Evolutionary conservation across 2,329 filamentous ascomycete species (phyloP).

Genomic region (Coniochaeta sp.): DNA sequence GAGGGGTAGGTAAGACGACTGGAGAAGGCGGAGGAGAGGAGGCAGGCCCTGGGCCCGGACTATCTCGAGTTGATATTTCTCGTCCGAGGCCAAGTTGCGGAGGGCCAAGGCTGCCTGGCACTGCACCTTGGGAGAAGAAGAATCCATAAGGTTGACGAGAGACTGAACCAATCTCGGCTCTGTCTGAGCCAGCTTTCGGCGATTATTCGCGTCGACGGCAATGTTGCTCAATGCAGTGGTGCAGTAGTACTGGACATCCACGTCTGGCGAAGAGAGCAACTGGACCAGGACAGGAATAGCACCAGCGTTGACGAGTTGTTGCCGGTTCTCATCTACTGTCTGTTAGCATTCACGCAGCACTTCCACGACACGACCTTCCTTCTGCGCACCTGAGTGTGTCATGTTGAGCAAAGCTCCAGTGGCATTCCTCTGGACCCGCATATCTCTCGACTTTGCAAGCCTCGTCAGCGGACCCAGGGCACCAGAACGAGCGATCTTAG

Average conservation of each 20-base stretch:
- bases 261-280: constrained; percentile 83
- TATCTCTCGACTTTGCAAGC: constrained; percentile 93
- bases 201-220: constrained; percentile 85
- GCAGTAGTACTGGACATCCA: constrained; percentile 99
- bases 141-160: constrained; percentile 94
- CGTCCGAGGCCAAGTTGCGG: constrained; percentile 91
- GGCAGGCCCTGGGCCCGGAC: constrained; percentile 80
- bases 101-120: constrained; percentile 93
- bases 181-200: constrained; percentile 82
- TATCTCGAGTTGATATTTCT: constrained; percentile 98
- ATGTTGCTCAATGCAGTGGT: constrained; percentile 98
- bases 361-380: background rate
- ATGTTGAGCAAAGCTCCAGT: constrained; percentile 96
- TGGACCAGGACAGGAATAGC: constrained; percentile 98
- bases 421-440: constrained; percentile 96
- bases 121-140: constrained; percentile 93
- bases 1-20: constrained; percentile 90
- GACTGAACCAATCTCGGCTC: constrained; percentile 90
- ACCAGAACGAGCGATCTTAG: constrained; percentile 92
- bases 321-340: constrained; percentile 80
- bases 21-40: constrained; percentile 79
- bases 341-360: constrained; percentile 4
- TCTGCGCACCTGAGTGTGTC: constrained; percentile 83
- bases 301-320: constrained; percentile 93
- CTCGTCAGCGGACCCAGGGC: constrained; percentile 85